Base-by-base conservation (phyloP, 2,329 filamentous ascomycete species). In the Anisogramma anomala region DNA sequence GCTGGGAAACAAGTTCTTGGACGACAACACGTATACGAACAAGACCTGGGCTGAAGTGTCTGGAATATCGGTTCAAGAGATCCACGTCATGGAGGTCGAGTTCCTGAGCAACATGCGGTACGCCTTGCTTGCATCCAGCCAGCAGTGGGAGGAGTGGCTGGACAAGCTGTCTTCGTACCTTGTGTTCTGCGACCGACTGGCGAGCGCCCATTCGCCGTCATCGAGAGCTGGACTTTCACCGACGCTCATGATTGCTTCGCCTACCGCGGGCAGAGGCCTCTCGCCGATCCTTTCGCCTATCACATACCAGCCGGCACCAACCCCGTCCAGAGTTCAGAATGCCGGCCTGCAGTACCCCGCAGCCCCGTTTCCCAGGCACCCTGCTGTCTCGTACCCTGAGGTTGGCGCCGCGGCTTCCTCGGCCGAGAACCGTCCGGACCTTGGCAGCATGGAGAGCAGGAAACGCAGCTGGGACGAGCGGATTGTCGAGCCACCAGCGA, bases 51-150 rank as follows among this genome's bases (percentile, higher is more conserved):
- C 89, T 2, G 91, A 98, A 54, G 91, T 98, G 9, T 96, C 91
- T 1, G 84, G 84, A 33, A 94, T 98, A 47, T 79, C 84, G 1
- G 89, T 96, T 10, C 79, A 82, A 46, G 91, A 98, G 61, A 94
- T 98, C 38, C 91, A 98, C 58, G 83, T 95, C 33, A 98, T 98
- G 91, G 91, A 98, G 60, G 91, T 98, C n/a, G 91, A 98, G 60
- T 98, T 98, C 54, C 68, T 98, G 48, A 95, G 89, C 68, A 96
- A 96, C 61, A 94, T 98, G 81, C 79, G 89, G 55, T 98, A 96
- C 63, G 87, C 85, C 53, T 68, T 98, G 6, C 79, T 89, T 57
- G 86, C 85, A 3, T 93, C 88, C 3, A 80, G 86, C 56, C 72
- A 78, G 39, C 77, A 94, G 58, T 98, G 91, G 91, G 72, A 78